These are phyloP conservation scores for fission yeast (Schizosaccharomyces pombe) DNA, from an alignment of 805 yeast genomes.

Conservation along the genomic window DNA sequence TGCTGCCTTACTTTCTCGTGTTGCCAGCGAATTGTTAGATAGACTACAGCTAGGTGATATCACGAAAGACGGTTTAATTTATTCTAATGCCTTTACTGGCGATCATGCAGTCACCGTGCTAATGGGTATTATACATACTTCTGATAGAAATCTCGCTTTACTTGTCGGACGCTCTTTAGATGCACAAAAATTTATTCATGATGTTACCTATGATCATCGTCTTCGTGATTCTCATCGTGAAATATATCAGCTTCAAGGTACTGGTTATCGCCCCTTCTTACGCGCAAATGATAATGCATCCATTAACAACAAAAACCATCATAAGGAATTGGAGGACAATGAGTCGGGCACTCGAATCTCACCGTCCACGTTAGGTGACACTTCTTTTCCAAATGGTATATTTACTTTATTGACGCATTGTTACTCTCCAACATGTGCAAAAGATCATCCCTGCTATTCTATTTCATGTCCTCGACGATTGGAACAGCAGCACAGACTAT, in stretches of 20 bases:
- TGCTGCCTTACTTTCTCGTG: constrained; percentile 72
- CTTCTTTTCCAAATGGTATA: constrained; percentile 52
- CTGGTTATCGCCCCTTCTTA: background rate
- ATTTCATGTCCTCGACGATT: constrained; percentile 89
- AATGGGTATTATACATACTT: constrained; percentile 62
- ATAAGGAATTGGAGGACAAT: background rate
- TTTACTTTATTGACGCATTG: constrained; percentile 83
- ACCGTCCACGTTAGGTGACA: background rate
- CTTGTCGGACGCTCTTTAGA: constrained; percentile 76
- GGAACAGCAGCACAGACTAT: constrained; percentile 84
- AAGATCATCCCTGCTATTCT: constrained; percentile 71
- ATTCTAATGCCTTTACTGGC: constrained; percentile 84
- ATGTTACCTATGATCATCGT: constrained; percentile 84
- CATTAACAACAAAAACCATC: background rate
- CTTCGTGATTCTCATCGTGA: constrained; percentile 71
- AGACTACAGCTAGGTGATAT: constrained; percentile 48
- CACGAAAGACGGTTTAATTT: constrained; percentile 73
- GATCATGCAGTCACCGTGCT: constrained; percentile 82
- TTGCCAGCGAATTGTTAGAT: constrained; percentile 55
- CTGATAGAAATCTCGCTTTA: constrained; percentile 75
- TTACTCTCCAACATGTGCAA: constrained; percentile 87
- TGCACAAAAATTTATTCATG: constrained; percentile 84
- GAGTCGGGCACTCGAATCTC: background rate
- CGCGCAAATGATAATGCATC: background rate
- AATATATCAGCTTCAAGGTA: constrained; percentile 44